Evolutionary conservation across 2,329 filamentous ascomycete genomes (phyloP).

Genomic region (Parastagonospora avenae): DNA sequence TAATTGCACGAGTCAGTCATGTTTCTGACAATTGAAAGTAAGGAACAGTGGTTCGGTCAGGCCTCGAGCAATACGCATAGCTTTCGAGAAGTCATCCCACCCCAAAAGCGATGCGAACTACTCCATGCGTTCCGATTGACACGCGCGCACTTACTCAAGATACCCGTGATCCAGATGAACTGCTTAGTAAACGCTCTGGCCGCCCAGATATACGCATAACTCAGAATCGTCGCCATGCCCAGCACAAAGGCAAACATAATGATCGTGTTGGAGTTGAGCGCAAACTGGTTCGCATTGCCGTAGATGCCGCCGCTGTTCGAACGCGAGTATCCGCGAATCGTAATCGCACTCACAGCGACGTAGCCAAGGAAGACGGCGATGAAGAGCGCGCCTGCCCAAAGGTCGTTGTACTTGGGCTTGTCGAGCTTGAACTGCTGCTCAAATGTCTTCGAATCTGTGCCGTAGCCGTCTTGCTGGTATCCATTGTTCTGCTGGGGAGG

Average conservation of each 20-base stretch:
- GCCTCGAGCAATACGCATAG: no score
- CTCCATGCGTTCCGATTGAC: neutral
- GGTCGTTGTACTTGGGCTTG: constrained; percentile 85
- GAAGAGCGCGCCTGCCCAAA: constrained; percentile 85
- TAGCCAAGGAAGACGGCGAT: constrained; percentile 75
- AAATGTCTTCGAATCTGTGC: constrained; percentile 61
- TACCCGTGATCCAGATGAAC: constrained; percentile 82
- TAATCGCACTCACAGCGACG: constrained; percentile 74
- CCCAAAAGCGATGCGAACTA: neutral
- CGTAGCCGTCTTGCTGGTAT: constrained; percentile 34
- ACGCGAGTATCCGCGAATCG: constrained; percentile 71
- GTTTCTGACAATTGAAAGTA: neutral
- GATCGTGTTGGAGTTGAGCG: constrained; percentile 81
- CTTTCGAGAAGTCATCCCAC: no score
- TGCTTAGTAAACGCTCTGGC: constrained; percentile 82
- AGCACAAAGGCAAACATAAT: constrained; percentile 83
- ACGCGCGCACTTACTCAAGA: constrained; percentile 15
- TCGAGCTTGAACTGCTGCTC: constrained; percentile 82
- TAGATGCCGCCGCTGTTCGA: constrained; percentile 71
- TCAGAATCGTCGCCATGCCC: constrained; percentile 73
- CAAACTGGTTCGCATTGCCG: constrained; percentile 66
- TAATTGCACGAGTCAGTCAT: constrained; percentile 43
- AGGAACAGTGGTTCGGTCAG: no score
- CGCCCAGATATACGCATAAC: constrained; percentile 75
- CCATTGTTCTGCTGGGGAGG: constrained; percentile 26